A percentile compares a stretch with the other conserved stretches of the same genome.
phyloP scores from a whole-genome alignment of 495 filamentous ascomycete genomes.

The Xylaria nigripes region DNA sequence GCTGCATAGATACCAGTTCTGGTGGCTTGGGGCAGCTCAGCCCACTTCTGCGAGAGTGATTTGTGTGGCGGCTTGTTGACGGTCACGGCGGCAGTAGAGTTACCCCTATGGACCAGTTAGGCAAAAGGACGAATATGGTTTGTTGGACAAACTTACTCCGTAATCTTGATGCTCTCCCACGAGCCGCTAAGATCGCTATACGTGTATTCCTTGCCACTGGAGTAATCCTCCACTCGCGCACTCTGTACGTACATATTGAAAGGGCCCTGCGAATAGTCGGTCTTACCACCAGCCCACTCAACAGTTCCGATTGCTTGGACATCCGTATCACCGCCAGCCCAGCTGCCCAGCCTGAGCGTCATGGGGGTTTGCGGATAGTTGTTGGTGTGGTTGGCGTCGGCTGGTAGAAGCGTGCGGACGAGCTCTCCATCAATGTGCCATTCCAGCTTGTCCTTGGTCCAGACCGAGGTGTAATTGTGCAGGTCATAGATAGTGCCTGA shows the following conservation, averaged over 20 bases:
- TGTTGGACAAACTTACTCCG: slow-evolving; percentile 40
- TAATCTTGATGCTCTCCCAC: slow-evolving; percentile 65
- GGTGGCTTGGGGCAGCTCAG: slow-evolving; percentile 41
- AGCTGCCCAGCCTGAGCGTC: slow-evolving; percentile 74
- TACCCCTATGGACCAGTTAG: slow-evolving; percentile 39
- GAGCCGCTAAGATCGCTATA: slow-evolving; percentile 59
- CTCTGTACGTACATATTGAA: slow-evolving; percentile 71
- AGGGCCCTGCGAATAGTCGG: slow-evolving; percentile 60
- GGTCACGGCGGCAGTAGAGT: slow-evolving; percentile 48
- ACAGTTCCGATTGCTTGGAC: slow-evolving; percentile 41
- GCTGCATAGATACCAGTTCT: slow-evolving; percentile 56
- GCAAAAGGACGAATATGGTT: slow-evolving; percentile 8
- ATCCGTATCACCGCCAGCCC: slow-evolving; percentile 73
- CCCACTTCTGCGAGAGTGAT: slow-evolving; percentile 49
- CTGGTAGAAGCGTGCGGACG: slow-evolving; percentile 59
- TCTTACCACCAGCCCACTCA: slow-evolving; percentile 73
- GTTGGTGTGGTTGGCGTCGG: slow-evolving; percentile 53
- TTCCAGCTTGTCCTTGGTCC: slow-evolving; percentile 62
- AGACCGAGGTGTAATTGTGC: slow-evolving; percentile 79
- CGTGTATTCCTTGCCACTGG: slow-evolving; percentile 56
- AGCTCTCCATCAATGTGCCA: slow-evolving; percentile 65
- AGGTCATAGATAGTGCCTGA: slow-evolving; percentile 40
- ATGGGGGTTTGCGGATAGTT: slow-evolving; percentile 81
- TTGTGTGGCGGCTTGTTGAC: slow-evolving; percentile 37
- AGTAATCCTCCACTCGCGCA: slow-evolving; percentile 58